A percentile compares a stretch with the other conserved stretches of the same genome.
phyloP scores from a whole-genome alignment of 192 early-diverging fungal species.

The Coemansia sp. region DNA sequence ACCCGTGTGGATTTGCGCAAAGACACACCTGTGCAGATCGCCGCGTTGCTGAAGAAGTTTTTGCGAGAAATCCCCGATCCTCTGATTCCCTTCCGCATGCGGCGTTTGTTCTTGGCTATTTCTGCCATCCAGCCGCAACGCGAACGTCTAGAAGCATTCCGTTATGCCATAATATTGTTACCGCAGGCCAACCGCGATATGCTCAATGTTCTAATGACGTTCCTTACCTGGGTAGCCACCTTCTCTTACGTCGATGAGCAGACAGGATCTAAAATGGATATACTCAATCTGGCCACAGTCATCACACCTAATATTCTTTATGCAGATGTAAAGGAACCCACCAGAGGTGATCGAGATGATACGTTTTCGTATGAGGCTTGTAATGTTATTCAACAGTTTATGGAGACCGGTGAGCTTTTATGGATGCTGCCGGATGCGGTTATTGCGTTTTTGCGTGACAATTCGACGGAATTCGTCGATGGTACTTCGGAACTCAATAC shows the following conservation, averaged over 20 bases:
- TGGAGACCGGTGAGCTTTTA: conserved; percentile 67
- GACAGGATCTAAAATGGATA: conserved; percentile 89
- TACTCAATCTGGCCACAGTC: conserved; percentile 89
- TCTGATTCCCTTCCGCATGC: conserved; percentile 85
- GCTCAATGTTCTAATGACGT: conserved; percentile 86
- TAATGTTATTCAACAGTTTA: conserved; percentile 66
- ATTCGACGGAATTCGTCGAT: conserved; percentile 46
- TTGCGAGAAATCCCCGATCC: conserved; percentile 95
- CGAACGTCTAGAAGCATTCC: conserved; percentile 69
- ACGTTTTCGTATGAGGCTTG: conserved; percentile 68
- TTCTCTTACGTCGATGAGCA: conserved; percentile 71
- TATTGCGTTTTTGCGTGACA: conserved; percentile 45
- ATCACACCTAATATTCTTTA: conserved; percentile 94
- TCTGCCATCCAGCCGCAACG: conserved; percentile 65
- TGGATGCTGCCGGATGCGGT: conserved; percentile 62
- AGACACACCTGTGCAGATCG: conserved; percentile 87
- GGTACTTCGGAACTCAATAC: conserved; percentile 47
- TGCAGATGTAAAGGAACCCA: conserved; percentile 80
- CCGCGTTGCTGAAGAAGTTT: conserved; percentile 95
- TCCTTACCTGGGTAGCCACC: conserved; percentile 84
- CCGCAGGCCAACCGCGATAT: conserved; percentile 91
- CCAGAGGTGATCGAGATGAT: conserved; percentile 69
- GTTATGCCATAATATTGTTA: conserved; percentile 80
- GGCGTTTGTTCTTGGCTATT: conserved; percentile 79
- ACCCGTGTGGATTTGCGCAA: conserved; percentile 66